Base-by-base conservation (phyloP, 495 filamentous ascomycete species). In the Neurospora hispaniola region DNA sequence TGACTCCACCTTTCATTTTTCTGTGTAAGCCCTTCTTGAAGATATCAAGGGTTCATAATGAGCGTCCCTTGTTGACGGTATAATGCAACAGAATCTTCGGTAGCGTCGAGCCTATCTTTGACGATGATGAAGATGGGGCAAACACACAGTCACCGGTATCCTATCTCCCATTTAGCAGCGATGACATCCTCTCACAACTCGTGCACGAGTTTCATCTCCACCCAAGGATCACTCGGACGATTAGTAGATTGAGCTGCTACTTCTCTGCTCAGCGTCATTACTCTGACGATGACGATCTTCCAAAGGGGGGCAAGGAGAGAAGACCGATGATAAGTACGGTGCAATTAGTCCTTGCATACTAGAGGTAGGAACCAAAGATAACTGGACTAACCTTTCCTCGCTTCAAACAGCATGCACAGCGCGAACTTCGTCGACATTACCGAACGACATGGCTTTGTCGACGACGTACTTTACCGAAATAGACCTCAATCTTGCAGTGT, bases 191-290 rank as follows among this genome's bases (percentile, higher is more conserved):
- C 54, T 62, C 54, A 62, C 54, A 69, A 69, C 31, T 72, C 5
- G 71, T 68, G 1, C 35, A 41, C 3, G 27, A 14, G 18, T 72
- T 72, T 69, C 14, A 31, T 8, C n/a, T 72, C 2, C 71, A 72
- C 14, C 71, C 71, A 2, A 66, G 71, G 7, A 72, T 72, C 2
- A 72, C 46, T 2, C 2, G 71, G 39, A 72, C 44, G 3, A 72
- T 72, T 2, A 31, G 8, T 16, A 38, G 71, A 59, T 18, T 66
- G 4, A 23, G 3, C 1, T 72, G 71, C 27, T 66, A 68, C 38
- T 72, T 72, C 40, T 72, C 71, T 38, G 20, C n/a, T n/a, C 71
- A 72, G 14, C 31, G 40, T 4, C 71, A 72, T 20, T 23, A 62
- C 9, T 72, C 23, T 0, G 48, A 68, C 39, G 27, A 62, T 1